Base-by-base conservation (phyloP, 331 rosid genomes). In the Quercus phellos region DNA sequence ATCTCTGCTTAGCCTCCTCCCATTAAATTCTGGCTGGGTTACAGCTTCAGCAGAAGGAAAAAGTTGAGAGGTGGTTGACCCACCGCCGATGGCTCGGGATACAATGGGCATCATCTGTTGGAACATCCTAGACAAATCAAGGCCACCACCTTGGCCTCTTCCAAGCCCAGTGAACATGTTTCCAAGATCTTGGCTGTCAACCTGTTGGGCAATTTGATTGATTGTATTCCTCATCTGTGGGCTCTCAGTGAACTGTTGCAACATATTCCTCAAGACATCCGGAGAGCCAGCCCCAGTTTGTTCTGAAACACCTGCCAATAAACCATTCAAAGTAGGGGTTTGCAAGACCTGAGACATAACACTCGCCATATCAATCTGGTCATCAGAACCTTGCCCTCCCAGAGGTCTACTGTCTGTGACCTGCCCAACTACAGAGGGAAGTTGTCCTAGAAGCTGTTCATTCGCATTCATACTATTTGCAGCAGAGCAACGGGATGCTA, bases 61-160 rank as follows among this genome's bases (percentile, higher is more conserved):
- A 35, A 83, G 70, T 73, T 83, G 87, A 29, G 87, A 54, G 19
- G 88, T 83, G 73, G 68, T 77, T 26, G 81, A 78, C 51, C 85
- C 84, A 75, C 87, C 86, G 34, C 97, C 88, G 74, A 93, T 85
- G 81, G 91, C 99, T 68, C 34, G 92, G 75, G 99, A 89, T 74
- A 91, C 99, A 74, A 95, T 83, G 30, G 99, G 98, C 97, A 95
- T 90, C 98, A 95, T 93, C 89, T 93, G 97, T 83, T 92, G 99
- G 81, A 95, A 78, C 94, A 95, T 91, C 79, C 94, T 90, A 19
- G 97, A 89, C 74, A 93, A 84, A 85, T 95, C 93, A 9, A 93
- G 34, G 32, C 98, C 93, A 34, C 98, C 91, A 74, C 92, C 90
- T 77, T 90, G 96, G 78, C 89, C 96, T 69, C 92, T 82, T 61